phyloP scores from a whole-genome alignment of 345 rosid genomes.

The Bruguiera sexangula region DNA sequence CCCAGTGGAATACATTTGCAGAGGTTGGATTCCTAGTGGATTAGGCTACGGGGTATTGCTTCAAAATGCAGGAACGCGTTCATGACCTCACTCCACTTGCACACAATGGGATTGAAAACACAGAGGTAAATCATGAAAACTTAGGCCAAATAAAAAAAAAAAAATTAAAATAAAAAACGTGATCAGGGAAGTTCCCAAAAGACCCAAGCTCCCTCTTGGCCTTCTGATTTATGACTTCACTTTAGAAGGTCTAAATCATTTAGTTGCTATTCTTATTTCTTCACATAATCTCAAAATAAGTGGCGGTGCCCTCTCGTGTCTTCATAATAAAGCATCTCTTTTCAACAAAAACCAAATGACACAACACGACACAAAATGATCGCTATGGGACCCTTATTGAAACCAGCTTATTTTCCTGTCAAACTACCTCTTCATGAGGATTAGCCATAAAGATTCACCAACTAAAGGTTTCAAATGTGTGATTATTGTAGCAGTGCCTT shows the following conservation, averaged over 20 bases:
- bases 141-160: no score
- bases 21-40: conserved; percentile 25
- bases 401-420: conserved; percentile 13
- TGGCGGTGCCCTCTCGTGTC: conserved; percentile 13
- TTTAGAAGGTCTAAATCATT: conserved; percentile 51
- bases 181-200: conserved; percentile 22
- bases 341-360: conserved; percentile 29
- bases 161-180: not conserved
- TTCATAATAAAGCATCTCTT: conserved; percentile 36
- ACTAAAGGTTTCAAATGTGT: conserved; percentile 29
- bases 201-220: not conserved
- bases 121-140: not conserved
- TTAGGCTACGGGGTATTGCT: conserved; percentile 19
- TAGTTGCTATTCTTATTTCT: conserved; percentile 33
- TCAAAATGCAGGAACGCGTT: conserved; percentile 17
- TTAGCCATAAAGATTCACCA: conserved; percentile 14
- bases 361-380: conserved; percentile 46
- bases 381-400: conserved; percentile 34
- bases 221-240: conserved; percentile 3
- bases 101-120: no score
- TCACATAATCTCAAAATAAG: conserved; percentile 23
- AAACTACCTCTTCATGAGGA: conserved; percentile 17
- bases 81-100: no score
- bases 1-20: conserved; percentile 17
- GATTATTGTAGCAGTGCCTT: conserved; percentile 22